These are phyloP conservation scores for Fusarium tupiense DNA, from an alignment of 2,329 filamentous ascomycete species.

Conservation along the genomic window DNA sequence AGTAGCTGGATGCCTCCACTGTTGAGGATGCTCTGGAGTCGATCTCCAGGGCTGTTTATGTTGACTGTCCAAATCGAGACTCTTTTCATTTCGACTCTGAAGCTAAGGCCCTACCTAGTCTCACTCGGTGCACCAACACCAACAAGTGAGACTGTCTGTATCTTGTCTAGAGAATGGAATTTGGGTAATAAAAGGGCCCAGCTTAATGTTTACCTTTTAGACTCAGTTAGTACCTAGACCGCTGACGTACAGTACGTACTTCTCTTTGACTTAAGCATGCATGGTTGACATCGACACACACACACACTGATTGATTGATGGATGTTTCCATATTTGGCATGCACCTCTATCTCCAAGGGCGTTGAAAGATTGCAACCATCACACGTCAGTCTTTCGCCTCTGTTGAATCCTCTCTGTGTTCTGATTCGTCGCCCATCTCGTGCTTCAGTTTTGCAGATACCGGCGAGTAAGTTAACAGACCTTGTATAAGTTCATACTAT, in stretches of 20 bases:
- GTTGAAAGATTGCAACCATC: slow-evolving; percentile 20
- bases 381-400: slow-evolving; percentile 30
- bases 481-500: not conserved
- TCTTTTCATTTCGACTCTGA: slow-evolving; percentile 19
- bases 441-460: not conserved
- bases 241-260: not conserved
- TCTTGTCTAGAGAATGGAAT: not conserved
- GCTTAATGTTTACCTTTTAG: not conserved
- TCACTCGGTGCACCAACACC: slow-evolving; percentile 7
- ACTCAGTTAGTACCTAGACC: not conserved
- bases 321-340: slow-evolving; percentile 34
- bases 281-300: slow-evolving; percentile 17
- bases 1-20: slow-evolving; percentile 13
- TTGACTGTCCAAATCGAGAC: slow-evolving; percentile 9
- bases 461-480: not conserved
- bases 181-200: not conserved
- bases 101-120: slow-evolving; percentile 5
- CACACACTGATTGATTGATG: not conserved
- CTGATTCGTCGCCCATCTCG: not conserved
- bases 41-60: slow-evolving; percentile 17
- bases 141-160: slow-evolving; percentile 2
- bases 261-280: not conserved
- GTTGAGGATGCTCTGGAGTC: not conserved
- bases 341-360: slow-evolving; percentile 1
- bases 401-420: not conserved